Evolutionary conservation across 1,284 basidiomycete species (phyloP).

Genomic region (Phellinidium pouzarii): DNA sequence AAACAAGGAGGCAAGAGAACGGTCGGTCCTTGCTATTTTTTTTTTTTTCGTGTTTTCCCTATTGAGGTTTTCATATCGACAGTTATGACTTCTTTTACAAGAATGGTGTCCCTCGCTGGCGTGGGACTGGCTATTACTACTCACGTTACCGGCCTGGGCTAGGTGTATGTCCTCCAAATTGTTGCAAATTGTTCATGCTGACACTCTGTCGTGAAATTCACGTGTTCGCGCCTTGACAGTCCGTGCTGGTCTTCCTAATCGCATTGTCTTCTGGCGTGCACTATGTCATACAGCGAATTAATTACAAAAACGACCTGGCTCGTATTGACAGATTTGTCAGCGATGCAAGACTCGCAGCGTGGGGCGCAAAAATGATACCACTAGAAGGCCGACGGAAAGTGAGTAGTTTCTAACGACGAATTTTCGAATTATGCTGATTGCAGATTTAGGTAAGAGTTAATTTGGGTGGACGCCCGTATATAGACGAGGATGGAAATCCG

Average conservation of each 20-base stretch:
- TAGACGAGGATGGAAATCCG: constrained; percentile 50
- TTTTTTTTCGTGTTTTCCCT: constrained; percentile 1
- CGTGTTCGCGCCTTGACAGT: constrained; percentile 34
- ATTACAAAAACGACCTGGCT: constrained; percentile 64
- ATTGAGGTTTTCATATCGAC: not conserved
- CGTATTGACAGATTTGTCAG: constrained; percentile 62
- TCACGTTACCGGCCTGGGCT: constrained; percentile 88
- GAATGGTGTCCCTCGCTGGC: constrained; percentile 85
- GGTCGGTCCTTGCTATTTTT: constrained; percentile 41
- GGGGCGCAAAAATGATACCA: constrained; percentile 65
- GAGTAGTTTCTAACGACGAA: constrained; percentile 17
- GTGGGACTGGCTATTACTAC: constrained; percentile 88
- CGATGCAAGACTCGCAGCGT: constrained; percentile 64
- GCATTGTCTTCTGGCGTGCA: constrained; percentile 73
- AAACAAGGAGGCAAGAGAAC: constrained; percentile 66
- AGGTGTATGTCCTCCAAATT: constrained; percentile 40
- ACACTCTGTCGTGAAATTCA: not conserved
- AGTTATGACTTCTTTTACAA: constrained; percentile 91
- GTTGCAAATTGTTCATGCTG: not conserved
- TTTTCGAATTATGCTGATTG: constrained; percentile 1
- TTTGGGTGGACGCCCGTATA: constrained; percentile 45
- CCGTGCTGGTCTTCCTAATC: constrained; percentile 70
- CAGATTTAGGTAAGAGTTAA: constrained; percentile 57
- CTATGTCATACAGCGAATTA: constrained; percentile 71
- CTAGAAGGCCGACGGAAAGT: constrained; percentile 62